Percentiles rank a stretch among this genome's conserved stretches.
Evolutionary conservation across 192 early-diverging fungal species (phyloP).

Genomic region (Allomyces macrogynus): DNA sequence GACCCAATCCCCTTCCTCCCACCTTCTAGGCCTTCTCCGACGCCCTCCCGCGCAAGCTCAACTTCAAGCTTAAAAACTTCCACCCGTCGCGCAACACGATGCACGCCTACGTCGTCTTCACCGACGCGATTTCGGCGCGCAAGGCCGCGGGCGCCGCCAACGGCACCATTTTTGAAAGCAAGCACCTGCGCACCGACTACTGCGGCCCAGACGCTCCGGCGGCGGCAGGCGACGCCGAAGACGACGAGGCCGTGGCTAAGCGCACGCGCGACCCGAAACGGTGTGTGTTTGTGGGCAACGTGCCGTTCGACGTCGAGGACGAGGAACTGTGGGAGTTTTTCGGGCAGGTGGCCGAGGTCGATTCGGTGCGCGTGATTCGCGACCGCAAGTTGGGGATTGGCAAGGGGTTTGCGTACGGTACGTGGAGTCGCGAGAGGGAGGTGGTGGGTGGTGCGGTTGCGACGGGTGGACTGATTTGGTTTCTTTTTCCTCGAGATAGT

Average conservation of each 20-base stretch:
- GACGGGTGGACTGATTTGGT: no score
- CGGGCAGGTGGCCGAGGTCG: conserved; percentile 22
- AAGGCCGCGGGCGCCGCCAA: conserved; percentile 48
- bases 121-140: conserved; percentile 27
- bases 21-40: conserved; percentile 28
- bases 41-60: conserved; percentile 51
- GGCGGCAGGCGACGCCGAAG: not conserved
- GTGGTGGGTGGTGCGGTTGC: no score
- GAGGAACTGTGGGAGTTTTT: conserved; percentile 23
- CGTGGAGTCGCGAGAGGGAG: no score
- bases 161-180: conserved; percentile 57
- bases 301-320: conserved; percentile 29
- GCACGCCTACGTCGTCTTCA: conserved; percentile 81
- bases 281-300: conserved; percentile 33
- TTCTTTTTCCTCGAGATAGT: not conserved
- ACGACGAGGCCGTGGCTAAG: conserved; percentile 6
- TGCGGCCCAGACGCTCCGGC: not conserved
- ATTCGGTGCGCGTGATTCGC: conserved; percentile 10
- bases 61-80: conserved; percentile 63
- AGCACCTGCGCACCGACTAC: conserved; percentile 71
- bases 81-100: conserved; percentile 63
- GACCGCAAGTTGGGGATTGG: conserved; percentile 69
- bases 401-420: conserved; percentile 86
- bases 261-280: conserved; percentile 52
- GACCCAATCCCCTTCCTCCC: no score